Percentiles rank a stretch among this genome's conserved stretches.
Conservation (phyloP, 2,329 filamentous ascomycete genomes). For the Stylonectria norvegica region DNA sequence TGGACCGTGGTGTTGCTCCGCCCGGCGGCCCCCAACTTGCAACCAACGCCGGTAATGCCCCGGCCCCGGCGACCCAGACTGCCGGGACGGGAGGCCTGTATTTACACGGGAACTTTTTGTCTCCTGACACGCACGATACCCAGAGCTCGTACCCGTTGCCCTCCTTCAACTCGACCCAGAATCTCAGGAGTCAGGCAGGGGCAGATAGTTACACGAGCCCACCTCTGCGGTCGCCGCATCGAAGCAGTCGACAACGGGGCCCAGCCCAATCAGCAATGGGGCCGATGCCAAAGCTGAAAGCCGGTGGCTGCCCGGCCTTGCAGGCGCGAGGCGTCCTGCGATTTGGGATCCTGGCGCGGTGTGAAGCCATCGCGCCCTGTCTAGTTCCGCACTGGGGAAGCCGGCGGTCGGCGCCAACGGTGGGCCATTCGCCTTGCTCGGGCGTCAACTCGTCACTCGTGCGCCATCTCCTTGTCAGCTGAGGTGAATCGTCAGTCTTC, state of each 20-base stretch:
- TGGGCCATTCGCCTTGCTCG: not conserved
- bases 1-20: too few species aligned
- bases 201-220: conserved; percentile 12
- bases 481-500: too few species aligned
- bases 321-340: conserved; percentile 17
- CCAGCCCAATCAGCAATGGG: conserved; percentile 10
- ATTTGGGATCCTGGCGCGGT: conserved; percentile 11
- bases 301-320: conserved; percentile 14
- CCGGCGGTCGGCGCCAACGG: not conserved
- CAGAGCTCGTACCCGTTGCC: conserved; percentile 2
- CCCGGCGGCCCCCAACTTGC: conserved; percentile 8
- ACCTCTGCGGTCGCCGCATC: conserved; percentile 3
- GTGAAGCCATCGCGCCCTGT: conserved; percentile 8
- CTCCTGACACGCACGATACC: too few species aligned
- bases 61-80: conserved; percentile 9
- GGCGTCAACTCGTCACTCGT: not conserved
- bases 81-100: conserved; percentile 4
- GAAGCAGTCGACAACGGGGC: conserved; percentile 4
- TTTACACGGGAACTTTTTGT: too few species aligned
- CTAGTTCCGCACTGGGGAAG: conserved; percentile 11
- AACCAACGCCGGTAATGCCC: conserved; percentile 1
- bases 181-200: conserved; percentile 6
- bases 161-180: not conserved
- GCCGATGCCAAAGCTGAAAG: conserved; percentile 17
- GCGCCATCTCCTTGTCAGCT: conserved; percentile 8